Evolutionary conservation across 1,139 yeast genomes (phyloP), one percentile per base, ranked within the genome.

Genomic region (Saccharomyces hybrid): DNA sequence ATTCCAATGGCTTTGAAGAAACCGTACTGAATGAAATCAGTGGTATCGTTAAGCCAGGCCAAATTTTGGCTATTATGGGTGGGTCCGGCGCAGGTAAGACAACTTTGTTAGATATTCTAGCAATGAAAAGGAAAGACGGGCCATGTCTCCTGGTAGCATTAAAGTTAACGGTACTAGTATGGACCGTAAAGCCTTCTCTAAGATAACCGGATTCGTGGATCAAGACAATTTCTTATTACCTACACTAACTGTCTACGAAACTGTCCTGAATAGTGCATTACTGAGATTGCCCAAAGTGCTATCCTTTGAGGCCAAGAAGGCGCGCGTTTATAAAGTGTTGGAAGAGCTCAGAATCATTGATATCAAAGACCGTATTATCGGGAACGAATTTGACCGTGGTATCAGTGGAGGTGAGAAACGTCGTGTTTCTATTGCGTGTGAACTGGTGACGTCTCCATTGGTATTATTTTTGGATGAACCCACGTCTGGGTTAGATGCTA

Each of bases 61-160:
- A 91, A 68, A 86, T 96, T 60, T 70, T 91, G 68, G 98, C 99
- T 0, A 90, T 93, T 42, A 88, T 93, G 96, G 99, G 99, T 48
- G 97, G 97, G 2, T 90, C 97, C 0, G 99, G 99, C 52, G 98
- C 98, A 9, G 99, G 99, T 56, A 93, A 93, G 68, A 91, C 99
- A 0, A 93, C 99, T 0, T 72, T 93, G 49, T 74, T 93, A 56
- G 99, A 93, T 67, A 89, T 93, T 55, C 74, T 93, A 56, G 98
- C 98, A 0, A 86, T 85, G 51, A 93, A 93, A 67, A 81, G 84
- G 84, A 64, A 93, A 93, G 68, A 79, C 83, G 44, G 99, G 99
- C 2, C 61, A 62, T 0, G 78, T 82, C 7, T 60, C 75, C 75
- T 0, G 97, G 97, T 14, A 71, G 75, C 2, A 80, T 91, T 26